Base-by-base conservation (phyloP, 2,329 filamentous ascomycete species). In the Colletotrichum cuscutae region DNA sequence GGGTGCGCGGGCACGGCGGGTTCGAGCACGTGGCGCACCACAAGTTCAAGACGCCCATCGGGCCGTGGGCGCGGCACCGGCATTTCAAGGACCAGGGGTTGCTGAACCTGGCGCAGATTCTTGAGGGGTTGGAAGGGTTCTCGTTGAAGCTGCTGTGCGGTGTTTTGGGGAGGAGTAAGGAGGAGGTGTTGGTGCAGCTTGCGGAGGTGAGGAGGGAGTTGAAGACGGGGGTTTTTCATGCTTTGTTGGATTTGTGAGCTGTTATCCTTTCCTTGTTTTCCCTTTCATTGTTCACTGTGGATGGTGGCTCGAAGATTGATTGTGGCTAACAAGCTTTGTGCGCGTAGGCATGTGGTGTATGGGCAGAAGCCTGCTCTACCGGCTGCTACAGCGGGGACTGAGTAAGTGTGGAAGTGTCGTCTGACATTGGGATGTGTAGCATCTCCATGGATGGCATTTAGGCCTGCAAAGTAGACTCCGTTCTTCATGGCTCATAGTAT, bases 31-130 rank as follows among this genome's bases (percentile, higher is more conserved):
- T 84, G 19, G 78, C 76, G 1, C 79, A 83, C 65, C 75, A 76
- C 3, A 42, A 76, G 1, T 81, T 80, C 68, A 83, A 81, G 73
- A 77, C 81, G 52, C 83, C 83, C 0, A 76, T 83, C 6, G 83
- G 82, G 0, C 75, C 76, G 9, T 86, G 76, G 78, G 64, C 77
- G 2, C 71, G 68, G 11, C 76, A 78, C 19, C 71, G 69, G 9
- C 75, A 75, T 28, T 66, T 53, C 59, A 77, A 77, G 22, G 74
- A 77, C 30, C 57, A 78, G 15, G 74, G 76, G 15, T 13, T 35
- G 7, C 53, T 52, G 46, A 75, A 69, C 46, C 66, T 75, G 3
- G 68, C 63, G 2, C 71, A 75, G 67, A 61, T 75, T 30, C 57
- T 76, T 2, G 76, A 77, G 15, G 77, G 77, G 1, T 53, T 77